Conservation (phyloP, 805 yeast genomes). For the Ogataea polymorpha region DNA sequence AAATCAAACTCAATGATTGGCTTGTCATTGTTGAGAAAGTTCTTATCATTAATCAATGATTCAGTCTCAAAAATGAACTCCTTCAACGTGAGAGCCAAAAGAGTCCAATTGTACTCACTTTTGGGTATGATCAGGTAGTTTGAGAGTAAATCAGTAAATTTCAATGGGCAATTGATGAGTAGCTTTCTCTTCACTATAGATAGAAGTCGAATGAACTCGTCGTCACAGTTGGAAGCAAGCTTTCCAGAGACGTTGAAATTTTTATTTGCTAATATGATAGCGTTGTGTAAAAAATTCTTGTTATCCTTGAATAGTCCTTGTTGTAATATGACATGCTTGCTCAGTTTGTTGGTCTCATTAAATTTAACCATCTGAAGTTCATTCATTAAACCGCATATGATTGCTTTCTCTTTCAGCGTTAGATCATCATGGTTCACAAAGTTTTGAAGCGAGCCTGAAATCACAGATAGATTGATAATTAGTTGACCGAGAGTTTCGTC, state of each 20-base stretch:
- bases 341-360: conserved; percentile 27
- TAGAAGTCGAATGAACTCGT: conserved; percentile 33
- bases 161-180: conserved; percentile 48
- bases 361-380: conserved; percentile 32
- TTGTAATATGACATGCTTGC: conserved; percentile 21
- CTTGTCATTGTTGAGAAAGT: conserved; percentile 21
- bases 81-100: conserved; percentile 43
- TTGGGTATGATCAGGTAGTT: conserved; percentile 44
- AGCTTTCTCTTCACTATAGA: conserved; percentile 46
- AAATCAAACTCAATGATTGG: conserved; percentile 28
- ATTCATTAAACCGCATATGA: conserved; percentile 33
- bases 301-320: conserved; percentile 33
- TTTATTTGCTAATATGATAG: conserved; percentile 51
- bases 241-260: conserved; percentile 30
- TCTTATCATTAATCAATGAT: conserved; percentile 21
- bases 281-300: conserved; percentile 46
- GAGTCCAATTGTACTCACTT: conserved; percentile 40
- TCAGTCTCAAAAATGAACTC: conserved; percentile 38
- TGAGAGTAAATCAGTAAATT: conserved; percentile 45
- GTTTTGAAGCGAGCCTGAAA: conserved; percentile 20
- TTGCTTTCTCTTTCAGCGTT: conserved; percentile 23
- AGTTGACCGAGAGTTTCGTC: conserved; percentile 21
- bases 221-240: conserved; percentile 21
- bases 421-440: conserved; percentile 19
- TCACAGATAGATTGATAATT: conserved; percentile 26